Percentiles rank a stretch among this genome's conserved stretches.
Conservation (phyloP, 768 basidiomycete species). For the Mycena vulgaris region DNA sequence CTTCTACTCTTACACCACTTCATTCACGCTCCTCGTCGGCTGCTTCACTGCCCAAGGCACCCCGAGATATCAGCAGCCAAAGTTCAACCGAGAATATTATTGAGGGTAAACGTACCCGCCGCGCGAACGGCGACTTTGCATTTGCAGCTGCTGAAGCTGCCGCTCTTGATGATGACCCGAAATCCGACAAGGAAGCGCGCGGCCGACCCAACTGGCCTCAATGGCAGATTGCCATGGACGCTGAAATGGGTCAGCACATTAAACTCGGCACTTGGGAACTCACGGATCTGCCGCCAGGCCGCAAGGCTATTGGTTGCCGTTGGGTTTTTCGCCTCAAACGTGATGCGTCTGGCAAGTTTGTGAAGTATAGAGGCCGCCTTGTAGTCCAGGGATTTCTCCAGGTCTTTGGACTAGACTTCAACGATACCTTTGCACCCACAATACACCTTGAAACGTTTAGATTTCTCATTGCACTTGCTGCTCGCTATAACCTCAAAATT, state of each 20-base stretch:
- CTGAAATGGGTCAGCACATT: constrained; percentile 16
- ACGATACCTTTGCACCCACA: constrained; percentile 48
- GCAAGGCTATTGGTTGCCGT: constrained; percentile 4
- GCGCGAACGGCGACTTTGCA: not conserved
- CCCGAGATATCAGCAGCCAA: constrained; percentile 10
- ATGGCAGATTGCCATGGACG: constrained; percentile 22
- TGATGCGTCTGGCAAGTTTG: constrained; percentile 12
- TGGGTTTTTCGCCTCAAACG: constrained; percentile 24
- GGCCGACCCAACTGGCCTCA: constrained; percentile 1
- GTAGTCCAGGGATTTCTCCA: constrained; percentile 58
- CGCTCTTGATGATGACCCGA: constrained; percentile 22
- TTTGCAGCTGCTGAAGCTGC: constrained; percentile 10
- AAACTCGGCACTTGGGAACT: constrained; percentile 29
- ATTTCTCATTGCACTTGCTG: constrained; percentile 53
- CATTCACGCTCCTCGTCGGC: not conserved
- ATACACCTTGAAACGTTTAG: constrained; percentile 48
- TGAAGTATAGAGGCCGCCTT: constrained; percentile 15
- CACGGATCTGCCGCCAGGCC: not conserved
- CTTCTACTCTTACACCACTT: constrained; percentile 5
- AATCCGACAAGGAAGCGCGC: constrained; percentile 1
- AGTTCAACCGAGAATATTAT: constrained; percentile 19
- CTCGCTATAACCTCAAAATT: constrained; percentile 51
- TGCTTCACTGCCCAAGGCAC: constrained; percentile 2
- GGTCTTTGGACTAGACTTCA: constrained; percentile 55
- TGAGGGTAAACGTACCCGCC: constrained; percentile 7